These are phyloP conservation scores for Linum trigynum DNA, from an alignment of 345 rosid genomes.

Conservation along the genomic window DNA sequence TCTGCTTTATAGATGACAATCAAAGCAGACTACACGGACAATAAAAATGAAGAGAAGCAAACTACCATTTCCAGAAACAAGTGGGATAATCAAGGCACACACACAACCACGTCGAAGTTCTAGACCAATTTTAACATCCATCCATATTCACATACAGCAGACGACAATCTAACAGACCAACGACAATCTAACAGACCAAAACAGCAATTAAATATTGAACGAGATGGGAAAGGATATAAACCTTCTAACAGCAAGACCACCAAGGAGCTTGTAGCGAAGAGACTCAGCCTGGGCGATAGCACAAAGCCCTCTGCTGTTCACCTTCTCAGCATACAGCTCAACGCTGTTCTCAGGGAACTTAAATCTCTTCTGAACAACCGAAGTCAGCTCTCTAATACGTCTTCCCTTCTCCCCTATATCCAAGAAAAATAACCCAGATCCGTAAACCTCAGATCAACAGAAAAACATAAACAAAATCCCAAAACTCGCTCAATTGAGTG, in stretches of 20 bases:
- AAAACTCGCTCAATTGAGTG: no score
- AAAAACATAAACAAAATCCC: neutral
- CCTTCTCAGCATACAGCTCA: conserved; percentile 28
- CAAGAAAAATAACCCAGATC: neutral
- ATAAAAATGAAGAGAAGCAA: no score
- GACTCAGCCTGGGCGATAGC: conserved; percentile 33
- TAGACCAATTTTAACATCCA: neutral
- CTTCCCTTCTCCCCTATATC: conserved; percentile 24
- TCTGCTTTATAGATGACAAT: conserved; percentile 23
- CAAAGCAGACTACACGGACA: neutral
- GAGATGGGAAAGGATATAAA: neutral
- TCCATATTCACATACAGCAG: neutral
- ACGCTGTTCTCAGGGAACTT: conserved; percentile 29
- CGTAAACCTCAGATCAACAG: neutral
- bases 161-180: neutral
- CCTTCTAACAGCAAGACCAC: conserved; percentile 32
- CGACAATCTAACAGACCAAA: neutral
- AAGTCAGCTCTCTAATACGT: conserved; percentile 23
- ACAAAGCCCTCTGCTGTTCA: conserved; percentile 28
- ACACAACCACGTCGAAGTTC: neutral
- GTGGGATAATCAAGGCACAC: neutral
- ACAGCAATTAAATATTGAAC: neutral
- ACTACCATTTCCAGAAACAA: neutral
- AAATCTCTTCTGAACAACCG: conserved; percentile 26
- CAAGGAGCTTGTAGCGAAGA: conserved; percentile 32